Base-by-base conservation (phyloP, 2,329 filamentous ascomycete species). In the Colletotrichum sp. region DNA sequence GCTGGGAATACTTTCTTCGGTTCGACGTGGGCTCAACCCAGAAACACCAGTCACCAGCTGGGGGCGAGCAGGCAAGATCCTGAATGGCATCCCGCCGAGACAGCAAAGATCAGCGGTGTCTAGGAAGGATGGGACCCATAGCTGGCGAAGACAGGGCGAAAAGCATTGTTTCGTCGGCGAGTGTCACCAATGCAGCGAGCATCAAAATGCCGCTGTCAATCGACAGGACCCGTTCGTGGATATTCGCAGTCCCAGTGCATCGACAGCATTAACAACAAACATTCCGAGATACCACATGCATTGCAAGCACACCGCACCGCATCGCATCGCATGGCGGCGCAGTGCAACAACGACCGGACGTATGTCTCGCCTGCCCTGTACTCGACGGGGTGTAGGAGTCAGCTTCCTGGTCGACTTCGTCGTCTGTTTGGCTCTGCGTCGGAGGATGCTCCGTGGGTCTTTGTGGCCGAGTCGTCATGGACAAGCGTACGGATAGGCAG, bases 41-140 rank as follows among this genome's bases (percentile, higher is more conserved):
- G 18, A 22, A 15, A 36, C 30, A 63, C 30, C 67, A 65, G 44
- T 26, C n/a, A 34, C 28, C 44, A 30, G 30, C 28, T 70, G 62
- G 34, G 44, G 30, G 24, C 60, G 72, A 75, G 57, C 75, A 75
- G 62, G 72, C 74, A 74, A 76, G 30, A 75, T 68, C 75, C 75
- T 39, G 32, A 75, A 71, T 30, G 22, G 26, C 26, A 63, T 32
- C 9, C 32, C 57, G 60, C 67, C 26, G 65, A 62, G 62, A 67
- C 34, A 63, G 75, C 39, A 67, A 70, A 66, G 71, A 76, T 67
- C 72, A 32, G 52, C 71, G 34, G 48, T 34, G 59, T 22, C 30
- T 30, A 68, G 59, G 59, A 48, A 39, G 24, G 24, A 26, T 22
- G 57, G 75, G 55, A 57, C 60, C 36, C 71, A 55, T 67, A 32